phyloP scores from a whole-genome alignment of 2,329 filamentous ascomycete genomes.

The Fusarium sp. region DNA sequence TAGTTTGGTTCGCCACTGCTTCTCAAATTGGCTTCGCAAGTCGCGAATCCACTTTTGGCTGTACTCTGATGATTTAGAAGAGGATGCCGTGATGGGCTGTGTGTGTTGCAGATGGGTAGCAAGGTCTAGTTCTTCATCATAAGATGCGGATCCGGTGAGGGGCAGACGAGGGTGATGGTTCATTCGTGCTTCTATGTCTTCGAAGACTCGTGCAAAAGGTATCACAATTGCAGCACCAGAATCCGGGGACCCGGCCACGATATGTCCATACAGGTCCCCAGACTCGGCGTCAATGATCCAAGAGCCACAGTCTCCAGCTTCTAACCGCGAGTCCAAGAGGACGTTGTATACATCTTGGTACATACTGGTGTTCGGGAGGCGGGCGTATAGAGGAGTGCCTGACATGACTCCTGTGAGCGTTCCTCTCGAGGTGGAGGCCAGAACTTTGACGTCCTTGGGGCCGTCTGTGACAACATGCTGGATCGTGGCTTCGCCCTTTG shows the following conservation, averaged over 20 bases:
- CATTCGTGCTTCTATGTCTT: neutral
- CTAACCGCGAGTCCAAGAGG: neutral
- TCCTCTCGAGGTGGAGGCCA: neutral
- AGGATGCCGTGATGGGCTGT: neutral
- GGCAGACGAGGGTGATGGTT: neutral
- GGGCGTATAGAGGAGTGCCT: neutral
- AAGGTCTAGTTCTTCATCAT: neutral
- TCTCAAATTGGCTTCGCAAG: slow-evolving; percentile 85
- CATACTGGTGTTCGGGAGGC: neutral
- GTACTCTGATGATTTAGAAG: slow-evolving; percentile 53
- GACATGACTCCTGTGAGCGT: neutral
- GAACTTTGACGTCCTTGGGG: neutral
- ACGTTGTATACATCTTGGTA: neutral
- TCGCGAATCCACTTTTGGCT: slow-evolving; percentile 83
- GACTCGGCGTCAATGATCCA: neutral
- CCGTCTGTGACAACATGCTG: neutral
- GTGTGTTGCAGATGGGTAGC: neutral
- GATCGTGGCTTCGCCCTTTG: neutral
- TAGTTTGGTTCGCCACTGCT: slow-evolving; percentile 85
- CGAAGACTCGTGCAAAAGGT: neutral
- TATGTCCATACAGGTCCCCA: neutral
- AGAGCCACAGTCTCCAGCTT: neutral
- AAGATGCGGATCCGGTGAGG: accelerated
- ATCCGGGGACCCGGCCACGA: neutral
- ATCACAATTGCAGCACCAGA: neutral